phyloP scores from a whole-genome alignment of 441 rosid species.

The Euphorbia celastroides region DNA sequence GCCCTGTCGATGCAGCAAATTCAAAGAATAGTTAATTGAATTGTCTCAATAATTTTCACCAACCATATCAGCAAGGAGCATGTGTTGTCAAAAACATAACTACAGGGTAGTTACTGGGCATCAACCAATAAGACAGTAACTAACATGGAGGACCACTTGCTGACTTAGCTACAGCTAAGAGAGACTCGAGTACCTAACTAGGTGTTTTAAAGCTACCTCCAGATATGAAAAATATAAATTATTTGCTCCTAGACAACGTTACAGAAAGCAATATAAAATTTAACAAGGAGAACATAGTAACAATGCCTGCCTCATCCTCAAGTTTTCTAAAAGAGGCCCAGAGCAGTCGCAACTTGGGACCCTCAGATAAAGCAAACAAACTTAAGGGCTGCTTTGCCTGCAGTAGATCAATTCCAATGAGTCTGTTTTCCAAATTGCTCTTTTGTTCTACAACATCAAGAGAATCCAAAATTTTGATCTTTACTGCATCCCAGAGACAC shows the following conservation, averaged over 20 bases:
- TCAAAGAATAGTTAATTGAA: background rate
- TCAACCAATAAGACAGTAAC: background rate
- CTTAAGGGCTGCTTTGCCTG: constrained; percentile 45
- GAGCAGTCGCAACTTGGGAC: constrained; percentile 63
- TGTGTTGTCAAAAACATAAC: background rate
- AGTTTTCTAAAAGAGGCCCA: constrained; percentile 68
- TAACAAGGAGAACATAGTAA: constrained; percentile 22
- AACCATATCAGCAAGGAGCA: background rate
- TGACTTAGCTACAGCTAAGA: constrained; percentile 7
- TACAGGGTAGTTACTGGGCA: background rate
- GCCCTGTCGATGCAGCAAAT: background rate
- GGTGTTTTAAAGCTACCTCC: constrained; percentile 5
- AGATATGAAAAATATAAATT: constrained; percentile 2
- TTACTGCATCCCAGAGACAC: constrained; percentile 59
- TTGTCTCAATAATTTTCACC: background rate
- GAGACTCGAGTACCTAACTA: background rate
- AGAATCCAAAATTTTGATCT: constrained; percentile 63
- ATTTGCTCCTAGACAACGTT: background rate
- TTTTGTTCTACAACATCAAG: constrained; percentile 45
- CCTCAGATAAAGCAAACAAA: constrained; percentile 65
- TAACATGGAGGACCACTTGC: background rate
- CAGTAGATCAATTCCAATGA: constrained; percentile 40
- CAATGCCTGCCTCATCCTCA: constrained; percentile 69
- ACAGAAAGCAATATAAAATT: background rate
- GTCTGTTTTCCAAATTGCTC: constrained; percentile 33